Base-by-base conservation (phyloP, 192 early-diverging fungal genomes). In the Coemansia sp. region DNA sequence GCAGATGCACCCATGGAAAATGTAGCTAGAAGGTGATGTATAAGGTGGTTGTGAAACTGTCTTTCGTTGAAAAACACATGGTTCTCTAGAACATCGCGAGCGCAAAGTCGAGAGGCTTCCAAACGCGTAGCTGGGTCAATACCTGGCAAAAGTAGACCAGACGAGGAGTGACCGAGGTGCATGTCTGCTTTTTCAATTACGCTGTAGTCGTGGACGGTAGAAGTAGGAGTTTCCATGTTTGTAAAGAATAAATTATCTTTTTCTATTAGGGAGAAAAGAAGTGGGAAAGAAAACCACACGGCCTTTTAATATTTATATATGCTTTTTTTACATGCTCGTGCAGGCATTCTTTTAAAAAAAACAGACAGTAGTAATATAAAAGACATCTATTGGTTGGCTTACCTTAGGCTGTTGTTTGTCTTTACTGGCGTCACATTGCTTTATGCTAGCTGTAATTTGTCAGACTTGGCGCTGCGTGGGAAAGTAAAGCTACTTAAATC, bases 31-130 rank as follows among this genome's bases (percentile, higher is more conserved):
- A 89, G 50, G 30, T 76, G 84, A 68, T 89, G 87, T 56, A 64
- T 64, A 7, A 85, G 61, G 42, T 89, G 87, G 63, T 87, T 89
- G 71, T 89, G 87, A 66, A 83, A 87, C 12, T 72, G 68, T 8
- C 18, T 66, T 3, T 85, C 63, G 58, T 86, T 86, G 61, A 87
- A 87, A 64, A 87, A 88, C 12, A 66, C 61, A 48, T 87, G 86
- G 49, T 85, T 62, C 38, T 87, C 77, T 28, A 79, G 59, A 45
- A 83, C 69, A 54, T 86, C 84, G 18, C 75, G 64, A 3, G 77
- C 67, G 28, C 86, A 76, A 55, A 88, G 63, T 4, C 75, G 73
- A 10, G 67, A 68, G n/a, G 83, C 76, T 16, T 76, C 68, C 7
- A 54, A 67, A 17, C 65, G 64, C 5, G 86, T 72, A 22, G 66